phyloP scores from a whole-genome alignment of 2,329 filamentous ascomycete genomes.

The Zasmidium cellare region DNA sequence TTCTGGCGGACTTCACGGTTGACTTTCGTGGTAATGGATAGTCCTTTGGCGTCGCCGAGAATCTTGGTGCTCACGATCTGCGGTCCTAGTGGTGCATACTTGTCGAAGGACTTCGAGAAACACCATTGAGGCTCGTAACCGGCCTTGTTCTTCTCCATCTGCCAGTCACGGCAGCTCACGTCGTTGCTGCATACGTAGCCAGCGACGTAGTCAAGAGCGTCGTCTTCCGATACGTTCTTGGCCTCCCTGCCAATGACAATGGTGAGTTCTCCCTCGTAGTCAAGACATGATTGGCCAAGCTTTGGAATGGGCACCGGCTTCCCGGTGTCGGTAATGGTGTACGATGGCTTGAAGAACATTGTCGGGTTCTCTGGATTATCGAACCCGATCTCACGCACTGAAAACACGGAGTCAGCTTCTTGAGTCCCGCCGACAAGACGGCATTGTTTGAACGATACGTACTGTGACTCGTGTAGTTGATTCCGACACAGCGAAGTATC shows the following conservation, averaged over 20 bases:
- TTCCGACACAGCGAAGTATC: conserved; percentile 58
- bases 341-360: conserved; percentile 71
- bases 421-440: no score
- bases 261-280: conserved; percentile 80
- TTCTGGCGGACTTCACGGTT: conserved; percentile 52
- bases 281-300: conserved; percentile 66
- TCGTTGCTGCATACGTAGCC: conserved; percentile 77
- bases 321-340: conserved; percentile 63
- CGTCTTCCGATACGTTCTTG: conserved; percentile 61
- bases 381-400: conserved; percentile 54
- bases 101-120: conserved; percentile 60
- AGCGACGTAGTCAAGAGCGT: conserved; percentile 67
- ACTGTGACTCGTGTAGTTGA: conserved; percentile 60
- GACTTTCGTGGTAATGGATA: conserved; percentile 50
- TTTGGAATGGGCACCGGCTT: conserved; percentile 66
- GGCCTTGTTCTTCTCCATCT: conserved; percentile 36
- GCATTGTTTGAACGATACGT: conserved; percentile 17
- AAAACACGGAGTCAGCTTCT: background rate
- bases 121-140: conserved; percentile 58
- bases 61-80: conserved; percentile 46
- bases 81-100: conserved; percentile 56
- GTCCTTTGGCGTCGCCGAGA: conserved; percentile 44
- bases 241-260: conserved; percentile 69
- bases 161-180: conserved; percentile 71
- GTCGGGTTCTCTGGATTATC: conserved; percentile 70